Percentiles rank a stretch among this genome's conserved stretches.
Evolutionary conservation across 1,139 yeast genomes (phyloP).

Genomic region (Yamadazyma triangularis): DNA sequence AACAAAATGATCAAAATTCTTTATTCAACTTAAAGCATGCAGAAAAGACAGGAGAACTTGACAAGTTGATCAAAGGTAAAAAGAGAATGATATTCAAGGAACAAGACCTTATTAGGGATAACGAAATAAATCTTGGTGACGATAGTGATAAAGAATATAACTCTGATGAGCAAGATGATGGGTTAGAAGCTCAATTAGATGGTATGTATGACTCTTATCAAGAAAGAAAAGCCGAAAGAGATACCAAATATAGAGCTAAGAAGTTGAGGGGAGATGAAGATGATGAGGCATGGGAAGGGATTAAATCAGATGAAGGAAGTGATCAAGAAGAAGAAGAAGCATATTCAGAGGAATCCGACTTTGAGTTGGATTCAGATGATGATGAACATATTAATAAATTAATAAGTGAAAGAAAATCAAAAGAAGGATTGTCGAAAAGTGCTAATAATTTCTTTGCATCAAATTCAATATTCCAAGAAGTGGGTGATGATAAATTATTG

Average conservation of each 20-base stretch:
- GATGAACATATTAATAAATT: slow-evolving; percentile 68
- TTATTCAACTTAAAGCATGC: slow-evolving; percentile 80
- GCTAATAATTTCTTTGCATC: slow-evolving; percentile 74
- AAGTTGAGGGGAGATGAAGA: slow-evolving; percentile 75
- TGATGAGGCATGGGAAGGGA: slow-evolving; percentile 88
- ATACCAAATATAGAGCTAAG: slow-evolving; percentile 77
- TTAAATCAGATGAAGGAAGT: slow-evolving; percentile 43
- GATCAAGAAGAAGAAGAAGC: slow-evolving; percentile 40
- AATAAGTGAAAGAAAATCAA: slow-evolving; percentile 51
- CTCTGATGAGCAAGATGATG: slow-evolving; percentile 50
- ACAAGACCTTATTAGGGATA: slow-evolving; percentile 50
- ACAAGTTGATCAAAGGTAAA: slow-evolving; percentile 74
- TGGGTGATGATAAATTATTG: slow-evolving; percentile 44
- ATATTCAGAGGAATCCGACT: slow-evolving; percentile 35
- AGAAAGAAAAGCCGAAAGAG: slow-evolving; percentile 69
- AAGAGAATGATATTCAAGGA: slow-evolving; percentile 67
- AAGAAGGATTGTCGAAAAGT: slow-evolving; percentile 57
- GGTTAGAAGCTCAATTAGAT: slow-evolving; percentile 76
- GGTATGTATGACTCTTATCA: slow-evolving; percentile 76
- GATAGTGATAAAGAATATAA: slow-evolving; percentile 38
- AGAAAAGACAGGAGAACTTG: slow-evolving; percentile 77
- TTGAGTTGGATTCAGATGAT: slow-evolving; percentile 50
- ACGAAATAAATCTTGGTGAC: slow-evolving; percentile 44
- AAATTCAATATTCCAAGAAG: slow-evolving; percentile 69
- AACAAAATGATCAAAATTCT: slow-evolving; percentile 73